Conservation (phyloP, 257 asterid species). For the Anisodus tanguticus region DNA sequence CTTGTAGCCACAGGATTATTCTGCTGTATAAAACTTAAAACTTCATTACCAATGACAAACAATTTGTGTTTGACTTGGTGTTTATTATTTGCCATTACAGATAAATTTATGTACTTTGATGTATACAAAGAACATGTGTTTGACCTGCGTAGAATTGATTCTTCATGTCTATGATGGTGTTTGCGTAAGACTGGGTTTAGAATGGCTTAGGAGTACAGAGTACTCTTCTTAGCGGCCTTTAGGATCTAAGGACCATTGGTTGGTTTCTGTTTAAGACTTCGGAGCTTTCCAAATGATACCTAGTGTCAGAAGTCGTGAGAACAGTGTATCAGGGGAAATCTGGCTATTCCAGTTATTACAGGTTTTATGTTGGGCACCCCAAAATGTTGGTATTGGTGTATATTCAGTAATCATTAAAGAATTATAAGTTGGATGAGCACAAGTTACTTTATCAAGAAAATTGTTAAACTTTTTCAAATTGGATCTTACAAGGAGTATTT, state of each 20-base stretch:
- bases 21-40: not conserved
- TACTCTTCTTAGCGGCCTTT: not conserved
- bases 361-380: not conserved
- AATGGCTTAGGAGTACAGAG: not conserved
- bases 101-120: not conserved
- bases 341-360: slow-evolving; percentile 7
- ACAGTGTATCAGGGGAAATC: not conserved
- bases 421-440: not conserved
- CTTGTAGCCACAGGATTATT: not conserved
- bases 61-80: not conserved
- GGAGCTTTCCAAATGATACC: not conserved
- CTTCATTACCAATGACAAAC: not conserved
- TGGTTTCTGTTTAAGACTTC: not conserved
- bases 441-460: slow-evolving; percentile 20
- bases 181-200: not conserved
- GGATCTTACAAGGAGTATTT: not conserved
- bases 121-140: not conserved
- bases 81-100: not conserved
- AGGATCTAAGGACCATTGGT: not conserved
- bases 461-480: not conserved
- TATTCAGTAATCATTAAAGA: not conserved
- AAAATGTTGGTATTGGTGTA: not conserved
- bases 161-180: slow-evolving; percentile 6
- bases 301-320: not conserved
- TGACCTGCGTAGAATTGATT: not conserved